Evolutionary conservation across 495 filamentous ascomycete genomes (phyloP).

Genomic region (Thozetella sp.): DNA sequence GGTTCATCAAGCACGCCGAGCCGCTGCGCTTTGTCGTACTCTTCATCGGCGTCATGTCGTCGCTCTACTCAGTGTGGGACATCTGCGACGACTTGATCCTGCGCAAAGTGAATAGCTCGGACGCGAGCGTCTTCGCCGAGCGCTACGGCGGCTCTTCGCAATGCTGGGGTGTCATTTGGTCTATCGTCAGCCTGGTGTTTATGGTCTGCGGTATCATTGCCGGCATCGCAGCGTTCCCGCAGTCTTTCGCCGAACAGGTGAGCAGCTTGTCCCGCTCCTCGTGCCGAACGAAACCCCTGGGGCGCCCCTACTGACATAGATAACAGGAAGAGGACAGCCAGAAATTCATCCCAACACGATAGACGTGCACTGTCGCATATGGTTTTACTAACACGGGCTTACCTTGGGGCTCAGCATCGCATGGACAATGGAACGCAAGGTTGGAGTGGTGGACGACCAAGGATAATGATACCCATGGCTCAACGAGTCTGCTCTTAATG

Average conservation of each 20-base stretch:
- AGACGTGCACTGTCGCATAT: not conserved
- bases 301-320: not conserved
- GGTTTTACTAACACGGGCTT: not conserved
- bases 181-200: conserved; percentile 66
- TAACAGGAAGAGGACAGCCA: conserved; percentile 59
- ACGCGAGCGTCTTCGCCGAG: conserved; percentile 80
- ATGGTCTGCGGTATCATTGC: conserved; percentile 73
- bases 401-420: not conserved
- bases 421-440: no score
- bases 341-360: conserved; percentile 57
- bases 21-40: conserved; percentile 74
- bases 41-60: conserved; percentile 81
- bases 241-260: conserved; percentile 64
- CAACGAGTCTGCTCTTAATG: not conserved
- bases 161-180: conserved; percentile 84
- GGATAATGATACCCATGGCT: not conserved
- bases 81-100: conserved; percentile 87
- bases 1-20: conserved; percentile 79
- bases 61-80: conserved; percentile 81
- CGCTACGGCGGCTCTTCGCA: conserved; percentile 77
- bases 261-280: not conserved
- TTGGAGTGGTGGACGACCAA: no score
- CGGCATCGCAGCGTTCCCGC: conserved; percentile 74
- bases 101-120: conserved; percentile 77
- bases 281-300: not conserved